phyloP scores from a whole-genome alignment of 2,329 filamentous ascomycete species.

The Aureobasidium pullulans region DNA sequence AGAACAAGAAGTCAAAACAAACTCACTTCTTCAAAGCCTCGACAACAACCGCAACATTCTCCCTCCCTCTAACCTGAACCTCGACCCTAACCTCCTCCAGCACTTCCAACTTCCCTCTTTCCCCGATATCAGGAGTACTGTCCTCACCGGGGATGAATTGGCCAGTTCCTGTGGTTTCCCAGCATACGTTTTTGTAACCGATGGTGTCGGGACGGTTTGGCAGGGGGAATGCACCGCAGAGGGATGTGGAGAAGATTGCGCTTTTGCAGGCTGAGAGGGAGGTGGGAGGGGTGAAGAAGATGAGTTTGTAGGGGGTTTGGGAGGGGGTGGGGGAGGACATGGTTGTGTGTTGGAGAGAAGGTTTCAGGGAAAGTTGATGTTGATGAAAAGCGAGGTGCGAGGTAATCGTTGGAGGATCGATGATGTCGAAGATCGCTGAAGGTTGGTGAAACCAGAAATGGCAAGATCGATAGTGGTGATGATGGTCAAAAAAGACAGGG shows the following conservation, averaged over 20 bases:
- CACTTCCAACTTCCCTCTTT: slow-evolving; percentile 49
- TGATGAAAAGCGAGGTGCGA: too few relatives aligned
- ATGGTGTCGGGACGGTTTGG: too few relatives aligned
- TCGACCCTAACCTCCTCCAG: slow-evolving; percentile 57
- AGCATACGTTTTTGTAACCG: slow-evolving; percentile 37
- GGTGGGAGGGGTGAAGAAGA: slow-evolving; percentile 38
- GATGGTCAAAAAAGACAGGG: not conserved
- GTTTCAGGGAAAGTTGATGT: too few relatives aligned
- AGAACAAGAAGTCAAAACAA: not conserved
- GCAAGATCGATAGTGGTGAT: too few relatives aligned
- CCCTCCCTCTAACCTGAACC: slow-evolving; percentile 53
- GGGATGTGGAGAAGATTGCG: slow-evolving; percentile 39
- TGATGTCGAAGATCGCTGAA: too few relatives aligned
- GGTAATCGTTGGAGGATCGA: too few relatives aligned
- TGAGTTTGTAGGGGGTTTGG: slow-evolving; percentile 32
- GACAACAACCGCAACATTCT: slow-evolving; percentile 50
- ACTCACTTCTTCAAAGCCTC: slow-evolving; percentile 58
- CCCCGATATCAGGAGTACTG: slow-evolving; percentile 58
- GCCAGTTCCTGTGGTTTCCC: slow-evolving; percentile 45
- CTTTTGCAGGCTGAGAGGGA: slow-evolving; percentile 33
- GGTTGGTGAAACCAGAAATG: too few relatives aligned
- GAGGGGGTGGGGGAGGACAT: not conserved
- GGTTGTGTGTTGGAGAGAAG: too few relatives aligned
- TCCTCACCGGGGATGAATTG: slow-evolving; percentile 58
- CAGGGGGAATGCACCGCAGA: slow-evolving; percentile 34